Conservation (phyloP, 2,329 filamentous ascomycete genomes). For the Fusarium guadeloupense region DNA sequence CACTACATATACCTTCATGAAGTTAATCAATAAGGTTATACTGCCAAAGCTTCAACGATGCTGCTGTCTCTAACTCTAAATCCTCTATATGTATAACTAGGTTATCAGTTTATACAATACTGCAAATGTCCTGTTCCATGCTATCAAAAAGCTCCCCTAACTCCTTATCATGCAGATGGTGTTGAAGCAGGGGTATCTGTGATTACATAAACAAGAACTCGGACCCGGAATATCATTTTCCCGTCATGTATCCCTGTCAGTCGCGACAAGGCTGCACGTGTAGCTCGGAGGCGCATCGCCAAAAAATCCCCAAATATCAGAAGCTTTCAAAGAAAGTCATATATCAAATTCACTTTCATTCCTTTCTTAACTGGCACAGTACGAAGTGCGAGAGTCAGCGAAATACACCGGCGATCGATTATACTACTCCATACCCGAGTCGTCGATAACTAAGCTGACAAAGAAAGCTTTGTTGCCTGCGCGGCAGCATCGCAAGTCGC, state of each 20-base stretch:
- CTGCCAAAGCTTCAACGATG: no score
- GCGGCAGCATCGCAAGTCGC: constrained; percentile 40
- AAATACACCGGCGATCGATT: not conserved
- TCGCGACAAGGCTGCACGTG: constrained; percentile 46
- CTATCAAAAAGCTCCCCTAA: not conserved
- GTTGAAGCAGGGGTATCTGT: not conserved
- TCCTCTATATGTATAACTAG: no score
- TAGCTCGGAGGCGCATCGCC: constrained; percentile 37
- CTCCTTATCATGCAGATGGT: not conserved
- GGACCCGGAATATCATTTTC: constrained; percentile 29
- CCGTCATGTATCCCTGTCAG: constrained; percentile 27
- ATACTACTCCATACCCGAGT: not conserved
- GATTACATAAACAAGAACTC: constrained; percentile 9
- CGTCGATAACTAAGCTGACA: constrained; percentile 23
- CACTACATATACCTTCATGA: no score
- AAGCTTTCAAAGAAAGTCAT: constrained; percentile 21
- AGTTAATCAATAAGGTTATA: no score
- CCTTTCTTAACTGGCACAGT: not conserved
- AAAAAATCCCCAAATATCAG: constrained; percentile 40
- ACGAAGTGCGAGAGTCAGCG: not conserved
- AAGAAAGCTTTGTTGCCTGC: constrained; percentile 40
- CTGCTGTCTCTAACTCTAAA: no score
- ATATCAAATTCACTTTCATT: constrained; percentile 21
- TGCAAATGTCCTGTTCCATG: no score
- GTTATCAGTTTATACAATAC: no score